A percentile compares a stretch with the other conserved stretches of the same genome.
These are phyloP conservation scores for Craterostigma plantagineum DNA, from an alignment of 257 asterid species.

Conservation along the genomic window DNA sequence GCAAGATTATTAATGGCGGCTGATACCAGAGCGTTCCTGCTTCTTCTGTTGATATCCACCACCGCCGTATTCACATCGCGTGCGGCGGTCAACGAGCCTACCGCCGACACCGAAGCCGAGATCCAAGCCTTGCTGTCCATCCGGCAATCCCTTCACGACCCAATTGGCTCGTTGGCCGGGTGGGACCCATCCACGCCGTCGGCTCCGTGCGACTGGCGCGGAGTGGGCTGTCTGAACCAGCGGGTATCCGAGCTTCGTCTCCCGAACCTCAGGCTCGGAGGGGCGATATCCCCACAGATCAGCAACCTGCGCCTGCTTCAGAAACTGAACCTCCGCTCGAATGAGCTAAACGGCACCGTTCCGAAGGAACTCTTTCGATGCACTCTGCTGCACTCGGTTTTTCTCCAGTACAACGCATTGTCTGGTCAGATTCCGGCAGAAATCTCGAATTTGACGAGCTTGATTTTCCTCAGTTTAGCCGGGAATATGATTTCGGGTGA, in stretches of 20 bases:
- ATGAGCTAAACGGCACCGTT: slow-evolving; percentile 26
- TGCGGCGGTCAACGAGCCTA: too few species aligned
- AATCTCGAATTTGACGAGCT: slow-evolving; percentile 17
- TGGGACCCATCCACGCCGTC: slow-evolving; percentile 30
- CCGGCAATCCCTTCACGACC: slow-evolving; percentile 24
- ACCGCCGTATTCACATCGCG: too few species aligned
- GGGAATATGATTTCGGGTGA: slow-evolving; percentile 22
- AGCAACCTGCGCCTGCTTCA: slow-evolving; percentile 20
- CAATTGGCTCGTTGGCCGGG: slow-evolving; percentile 20
- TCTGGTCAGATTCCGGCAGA: slow-evolving; percentile 18
- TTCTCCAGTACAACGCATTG: slow-evolving; percentile 29
- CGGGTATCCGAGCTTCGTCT: slow-evolving; percentile 27
- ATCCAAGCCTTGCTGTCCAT: slow-evolving; percentile 18
- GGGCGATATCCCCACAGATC: slow-evolving; percentile 15
- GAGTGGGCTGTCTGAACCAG: slow-evolving; percentile 20
- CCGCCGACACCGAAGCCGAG: slow-evolving; percentile 9
- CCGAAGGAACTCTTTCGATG: slow-evolving; percentile 21
- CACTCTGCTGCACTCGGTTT: slow-evolving; percentile 23
- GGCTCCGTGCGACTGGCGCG: slow-evolving; percentile 51
- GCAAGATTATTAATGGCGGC: too few species aligned
- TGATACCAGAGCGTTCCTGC: too few species aligned
- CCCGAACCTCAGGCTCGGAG: slow-evolving; percentile 29
- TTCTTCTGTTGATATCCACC: too few species aligned
- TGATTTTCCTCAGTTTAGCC: slow-evolving; percentile 25
- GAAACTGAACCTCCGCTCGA: slow-evolving; percentile 28